Evolutionary conservation across 2,329 filamentous ascomycete genomes (phyloP).

Genomic region (Pseudocercospora fuligena): DNA sequence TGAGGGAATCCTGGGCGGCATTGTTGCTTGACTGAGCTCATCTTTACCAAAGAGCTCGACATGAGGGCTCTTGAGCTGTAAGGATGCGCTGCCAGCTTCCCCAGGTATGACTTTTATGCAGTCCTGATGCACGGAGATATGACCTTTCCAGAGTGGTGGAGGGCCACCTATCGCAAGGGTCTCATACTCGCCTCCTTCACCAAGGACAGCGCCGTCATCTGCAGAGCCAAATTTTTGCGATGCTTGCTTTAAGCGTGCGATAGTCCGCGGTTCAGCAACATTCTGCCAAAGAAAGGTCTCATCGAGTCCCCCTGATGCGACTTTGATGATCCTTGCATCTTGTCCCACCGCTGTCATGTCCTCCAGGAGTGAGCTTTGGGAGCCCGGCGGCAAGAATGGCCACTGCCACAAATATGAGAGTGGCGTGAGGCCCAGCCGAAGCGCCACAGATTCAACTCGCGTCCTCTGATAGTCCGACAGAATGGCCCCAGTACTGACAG

Average conservation of each 20-base stretch:
- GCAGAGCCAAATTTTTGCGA: conserved; percentile 70
- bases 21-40: background rate
- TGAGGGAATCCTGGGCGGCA: conserved; percentile 59
- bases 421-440: conserved; percentile 80
- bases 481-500: conserved; percentile 88
- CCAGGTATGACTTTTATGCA: conserved; percentile 63
- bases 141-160: conserved; percentile 69
- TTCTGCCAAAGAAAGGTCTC: conserved; percentile 80
- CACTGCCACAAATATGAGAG: conserved; percentile 94
- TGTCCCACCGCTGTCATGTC: conserved; percentile 81
- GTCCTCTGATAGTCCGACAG: conserved; percentile 95
- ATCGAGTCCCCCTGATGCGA: conserved; percentile 87
- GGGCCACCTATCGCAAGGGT: conserved; percentile 87
- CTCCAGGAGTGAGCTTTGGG: conserved; percentile 63
- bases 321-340: conserved; percentile 92
- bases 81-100: conserved; percentile 77
- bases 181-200: conserved; percentile 96
- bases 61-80: conserved; percentile 65
- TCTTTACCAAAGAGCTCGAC: conserved; percentile 40
- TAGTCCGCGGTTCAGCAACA: conserved; percentile 63
- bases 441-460: conserved; percentile 87
- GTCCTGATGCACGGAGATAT: conserved; percentile 65
- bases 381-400: conserved; percentile 67
- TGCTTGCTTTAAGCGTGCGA: conserved; percentile 56
- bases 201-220: conserved; percentile 73